These are phyloP conservation scores for Talaromyces stipitatus DNA, from an alignment of 495 filamentous ascomycete genomes.

Conservation along the genomic window DNA sequence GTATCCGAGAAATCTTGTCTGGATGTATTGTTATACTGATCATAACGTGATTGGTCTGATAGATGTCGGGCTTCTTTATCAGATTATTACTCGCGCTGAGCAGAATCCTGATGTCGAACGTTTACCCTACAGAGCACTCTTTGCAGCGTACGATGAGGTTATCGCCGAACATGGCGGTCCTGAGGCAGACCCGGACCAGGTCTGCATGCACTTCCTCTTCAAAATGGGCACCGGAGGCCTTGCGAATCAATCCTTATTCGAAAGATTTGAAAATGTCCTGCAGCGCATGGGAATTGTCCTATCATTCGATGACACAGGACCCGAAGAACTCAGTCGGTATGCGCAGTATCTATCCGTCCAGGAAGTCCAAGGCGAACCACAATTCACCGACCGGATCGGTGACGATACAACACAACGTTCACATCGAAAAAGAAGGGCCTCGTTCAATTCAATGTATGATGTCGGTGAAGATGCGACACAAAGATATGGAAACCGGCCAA, in stretches of 20 bases:
- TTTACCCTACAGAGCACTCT: conserved; percentile 70
- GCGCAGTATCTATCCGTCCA: neutral
- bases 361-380: neutral
- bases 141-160: conserved; percentile 68
- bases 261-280: conserved; percentile 60
- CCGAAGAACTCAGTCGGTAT: neutral
- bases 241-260: conserved; percentile 44
- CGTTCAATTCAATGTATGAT: conserved; percentile 50
- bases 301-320: conserved; percentile 42
- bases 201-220: conserved; percentile 71
- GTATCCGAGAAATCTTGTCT: neutral
- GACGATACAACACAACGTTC: conserved; percentile 14
- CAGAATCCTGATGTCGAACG: conserved; percentile 52
- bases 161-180: conserved; percentile 54
- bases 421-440: conserved; percentile 42
- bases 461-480: conserved; percentile 41
- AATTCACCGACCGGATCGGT: neutral
- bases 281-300: conserved; percentile 60
- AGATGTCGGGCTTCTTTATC: conserved; percentile 76
- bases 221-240: conserved; percentile 60
- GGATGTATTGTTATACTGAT: neutral
- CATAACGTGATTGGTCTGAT: neutral
- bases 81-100: conserved; percentile 67
- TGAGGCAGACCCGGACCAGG: conserved; percentile 61
- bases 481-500: conserved; percentile 29